A percentile compares a stretch with the other conserved stretches of the same genome.
These are phyloP conservation scores for Ormosia emarginata DNA, from an alignment of 306 rosid genomes.

Conservation along the genomic window DNA sequence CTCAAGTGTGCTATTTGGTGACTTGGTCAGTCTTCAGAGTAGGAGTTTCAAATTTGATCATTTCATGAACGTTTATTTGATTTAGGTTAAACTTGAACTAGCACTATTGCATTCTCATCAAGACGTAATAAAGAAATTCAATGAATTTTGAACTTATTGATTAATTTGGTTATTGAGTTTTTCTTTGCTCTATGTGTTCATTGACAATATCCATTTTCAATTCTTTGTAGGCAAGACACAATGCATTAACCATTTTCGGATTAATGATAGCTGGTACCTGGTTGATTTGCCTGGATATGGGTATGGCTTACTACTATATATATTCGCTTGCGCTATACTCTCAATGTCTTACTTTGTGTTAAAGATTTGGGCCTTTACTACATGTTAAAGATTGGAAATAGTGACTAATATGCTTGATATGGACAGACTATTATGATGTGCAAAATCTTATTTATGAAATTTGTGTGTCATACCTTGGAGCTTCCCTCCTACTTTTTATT, in stretches of 20 bases:
- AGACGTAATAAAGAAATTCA: neutral
- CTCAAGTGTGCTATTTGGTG: neutral
- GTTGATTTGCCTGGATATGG: constrained; percentile 99
- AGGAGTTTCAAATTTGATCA: neutral
- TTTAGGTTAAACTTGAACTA: neutral
- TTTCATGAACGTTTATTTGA: neutral
- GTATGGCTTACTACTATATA: constrained; percentile 40
- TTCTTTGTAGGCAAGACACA: constrained; percentile 81
- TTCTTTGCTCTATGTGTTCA: neutral
- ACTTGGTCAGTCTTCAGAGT: neutral
- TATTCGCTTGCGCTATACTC: neutral
- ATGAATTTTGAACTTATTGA: neutral
- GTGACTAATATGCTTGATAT: neutral
- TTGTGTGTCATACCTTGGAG: neutral
- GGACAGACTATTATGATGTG: neutral
- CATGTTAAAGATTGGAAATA: neutral
- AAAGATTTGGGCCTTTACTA: neutral
- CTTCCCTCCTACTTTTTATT: neutral
- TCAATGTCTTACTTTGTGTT: neutral
- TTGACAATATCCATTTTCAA: neutral
- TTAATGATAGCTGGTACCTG: constrained; percentile 87
- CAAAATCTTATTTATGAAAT: constrained; percentile 4
- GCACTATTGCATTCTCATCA: neutral
- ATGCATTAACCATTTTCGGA: constrained; percentile 93
- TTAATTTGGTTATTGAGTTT: neutral